Base-by-base conservation (phyloP, 1,284 basidiomycete species). In the Entoloma clypeatum region DNA sequence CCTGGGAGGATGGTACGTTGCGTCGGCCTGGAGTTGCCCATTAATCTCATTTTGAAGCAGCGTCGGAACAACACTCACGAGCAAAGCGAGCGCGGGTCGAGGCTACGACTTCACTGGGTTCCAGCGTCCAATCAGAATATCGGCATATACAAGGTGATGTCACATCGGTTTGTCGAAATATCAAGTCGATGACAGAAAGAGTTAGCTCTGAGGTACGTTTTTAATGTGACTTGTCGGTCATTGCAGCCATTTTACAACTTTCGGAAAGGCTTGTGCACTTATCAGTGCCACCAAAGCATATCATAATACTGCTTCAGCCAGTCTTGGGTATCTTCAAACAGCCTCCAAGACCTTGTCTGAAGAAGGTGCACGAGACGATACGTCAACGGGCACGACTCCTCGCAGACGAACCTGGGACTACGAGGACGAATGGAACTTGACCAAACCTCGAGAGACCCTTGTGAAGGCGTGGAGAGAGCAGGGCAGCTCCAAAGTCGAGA, bases 41-140 rank as follows among this genome's bases (percentile, higher is more conserved):
- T 35, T 33, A 45, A 13, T 8, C 38, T 34, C 19, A 31, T 16
- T 39, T 16, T 35, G 25, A 14, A 5, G 8, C 23, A 81, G 82
- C 76, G 18, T 72, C 86, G 48, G 77, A 85, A 47, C 69, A 75
- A 41, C 66, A 83, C 51, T 63, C 66, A 29, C 71, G 75, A 41
- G 73, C 77, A 9, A 90, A 90, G 57, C 72, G 79, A 39, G 77
- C 78, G 24, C 74, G 86, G 18, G 55, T 81, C 4, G 83, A 87
- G 38, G 68, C 71, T 7, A 78, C 74, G 13, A 63, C 69, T 30
- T 55, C 66, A 3, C 61, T 86, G 54, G 62, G 62, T 19, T 58
- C 63, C 3, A 74, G 78, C 25, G 56, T 77, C 21, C 71, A 79
- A 47, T 66, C 72, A 19, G 71, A 76, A 29, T 75, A 73, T 53